A percentile compares a stretch with the other conserved stretches of the same genome.
phyloP scores from a whole-genome alignment of 768 basidiomycete species.

The Agrocybe pediades region DNA sequence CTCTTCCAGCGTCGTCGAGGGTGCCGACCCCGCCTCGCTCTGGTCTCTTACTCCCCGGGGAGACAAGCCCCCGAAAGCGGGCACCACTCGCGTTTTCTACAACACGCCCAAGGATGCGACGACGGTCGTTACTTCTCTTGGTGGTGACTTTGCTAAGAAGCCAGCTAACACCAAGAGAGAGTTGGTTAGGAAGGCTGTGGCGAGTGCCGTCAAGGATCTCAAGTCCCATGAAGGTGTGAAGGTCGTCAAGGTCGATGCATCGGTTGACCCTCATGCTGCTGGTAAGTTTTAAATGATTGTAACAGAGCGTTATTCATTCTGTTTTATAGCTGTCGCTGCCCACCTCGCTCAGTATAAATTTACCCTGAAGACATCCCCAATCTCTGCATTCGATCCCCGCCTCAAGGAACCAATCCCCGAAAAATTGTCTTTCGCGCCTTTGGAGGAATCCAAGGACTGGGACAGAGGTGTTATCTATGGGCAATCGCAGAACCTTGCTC shows the following conservation, averaged over 20 bases:
- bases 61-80: slow-evolving; percentile 57
- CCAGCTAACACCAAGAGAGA: slow-evolving; percentile 56
- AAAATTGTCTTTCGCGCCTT: slow-evolving; percentile 49
- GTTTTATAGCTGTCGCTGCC: slow-evolving; percentile 67
- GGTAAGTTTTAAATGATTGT: slow-evolving; percentile 41
- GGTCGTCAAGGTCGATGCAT: slow-evolving; percentile 64
- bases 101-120: slow-evolving; percentile 48
- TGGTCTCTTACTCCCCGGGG: slow-evolving; percentile 54
- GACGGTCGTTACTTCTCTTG: slow-evolving; percentile 60
- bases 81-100: slow-evolving; percentile 68
- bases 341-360: slow-evolving; percentile 77
- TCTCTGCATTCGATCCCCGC: slow-evolving; percentile 66
- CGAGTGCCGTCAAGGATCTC: slow-evolving; percentile 70
- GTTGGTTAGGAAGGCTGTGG: slow-evolving; percentile 69
- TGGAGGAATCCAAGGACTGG: slow-evolving; percentile 60
- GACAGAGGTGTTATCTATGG: slow-evolving; percentile 74
- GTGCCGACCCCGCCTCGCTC: slow-evolving; percentile 47
- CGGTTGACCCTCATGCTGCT: slow-evolving; percentile 73
- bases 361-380: slow-evolving; percentile 73
- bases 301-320: neutral
- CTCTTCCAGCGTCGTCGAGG: slow-evolving; percentile 28
- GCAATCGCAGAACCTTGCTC: slow-evolving; percentile 76
- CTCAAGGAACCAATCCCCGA: slow-evolving; percentile 51
- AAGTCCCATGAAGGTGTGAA: slow-evolving; percentile 63
- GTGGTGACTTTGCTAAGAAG: slow-evolving; percentile 52